These are phyloP conservation scores for Strobilomyces confusus DNA, from an alignment of 768 basidiomycete genomes.

Conservation along the genomic window DNA sequence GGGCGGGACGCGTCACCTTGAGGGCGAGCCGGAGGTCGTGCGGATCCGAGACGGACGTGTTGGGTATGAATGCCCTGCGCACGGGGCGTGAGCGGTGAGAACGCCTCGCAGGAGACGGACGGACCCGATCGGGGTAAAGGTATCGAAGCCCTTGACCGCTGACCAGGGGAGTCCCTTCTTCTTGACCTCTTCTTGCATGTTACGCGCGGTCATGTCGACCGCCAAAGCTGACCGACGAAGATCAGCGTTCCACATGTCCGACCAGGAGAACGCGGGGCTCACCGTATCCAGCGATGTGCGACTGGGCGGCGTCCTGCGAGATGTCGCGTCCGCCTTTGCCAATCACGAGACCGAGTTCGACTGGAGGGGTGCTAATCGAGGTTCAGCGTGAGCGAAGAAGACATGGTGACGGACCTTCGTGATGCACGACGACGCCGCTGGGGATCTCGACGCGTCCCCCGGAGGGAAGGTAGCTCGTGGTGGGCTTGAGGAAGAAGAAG, in stretches of 20 bases:
- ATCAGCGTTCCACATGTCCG: not conserved
- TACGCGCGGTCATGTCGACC: slow-evolving; percentile 95
- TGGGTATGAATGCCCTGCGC: slow-evolving; percentile 75
- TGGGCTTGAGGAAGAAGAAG: slow-evolving; percentile 98
- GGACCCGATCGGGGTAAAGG: slow-evolving; percentile 89
- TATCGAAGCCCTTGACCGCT: slow-evolving; percentile 96
- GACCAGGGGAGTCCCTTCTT: slow-evolving; percentile 95
- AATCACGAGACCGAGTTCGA: slow-evolving; percentile 96
- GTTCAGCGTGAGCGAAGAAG: not conserved
- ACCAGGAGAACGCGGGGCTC: slow-evolving; percentile 18
- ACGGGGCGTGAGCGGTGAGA: not conserved
- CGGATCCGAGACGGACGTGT: slow-evolving; percentile 60
- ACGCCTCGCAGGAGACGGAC: slow-evolving; percentile 1
- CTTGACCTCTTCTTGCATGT: slow-evolving; percentile 91
- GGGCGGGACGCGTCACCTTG: slow-evolving; percentile 44
- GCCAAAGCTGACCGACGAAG: slow-evolving; percentile 60
- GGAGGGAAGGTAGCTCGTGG: slow-evolving; percentile 75
- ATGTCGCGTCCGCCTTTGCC: slow-evolving; percentile 86
- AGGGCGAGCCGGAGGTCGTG: slow-evolving; percentile 74
- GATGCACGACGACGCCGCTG: slow-evolving; percentile 74
- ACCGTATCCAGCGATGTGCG: slow-evolving; percentile 93
- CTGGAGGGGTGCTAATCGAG: slow-evolving; percentile 33
- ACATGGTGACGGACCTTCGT: slow-evolving; percentile 63
- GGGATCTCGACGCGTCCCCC: slow-evolving; percentile 88
- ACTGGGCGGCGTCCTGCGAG: slow-evolving; percentile 60